phyloP scores from a whole-genome alignment of 2,329 filamentous ascomycete species.

The Diaporthe sp. region DNA sequence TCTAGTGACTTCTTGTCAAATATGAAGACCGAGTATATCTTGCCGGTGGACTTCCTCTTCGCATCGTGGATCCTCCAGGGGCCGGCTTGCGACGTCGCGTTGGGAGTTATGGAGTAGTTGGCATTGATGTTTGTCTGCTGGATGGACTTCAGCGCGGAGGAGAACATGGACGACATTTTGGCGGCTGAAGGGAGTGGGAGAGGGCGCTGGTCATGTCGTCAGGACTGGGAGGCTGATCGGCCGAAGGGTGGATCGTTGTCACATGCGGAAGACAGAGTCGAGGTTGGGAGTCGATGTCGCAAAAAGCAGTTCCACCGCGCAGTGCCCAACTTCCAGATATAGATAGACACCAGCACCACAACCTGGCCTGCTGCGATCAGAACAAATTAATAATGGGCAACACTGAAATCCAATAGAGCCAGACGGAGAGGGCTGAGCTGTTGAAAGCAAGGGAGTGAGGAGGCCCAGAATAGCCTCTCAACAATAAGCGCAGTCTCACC shows the following conservation, averaged over 20 bases:
- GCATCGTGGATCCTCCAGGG: conserved; percentile 98
- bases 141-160: conserved; percentile 93
- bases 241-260: conserved; percentile 34
- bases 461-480: neutral
- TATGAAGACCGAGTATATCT: conserved; percentile 90
- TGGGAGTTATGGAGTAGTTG: conserved; percentile 87
- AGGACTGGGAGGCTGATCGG: conserved; percentile 34
- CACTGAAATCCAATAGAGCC: neutral
- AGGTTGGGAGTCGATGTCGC: conserved; percentile 25
- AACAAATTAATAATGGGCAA: neutral
- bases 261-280: conserved; percentile 34
- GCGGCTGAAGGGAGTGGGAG: conserved; percentile 49
- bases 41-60: conserved; percentile 95
- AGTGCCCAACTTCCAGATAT: conserved; percentile 19
- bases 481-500: conserved; percentile 19
- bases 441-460: conserved; percentile 6
- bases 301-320: conserved; percentile 1
- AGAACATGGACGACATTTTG: conserved; percentile 77
- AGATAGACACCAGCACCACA: conserved; percentile 13
- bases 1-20: conserved; percentile 93
- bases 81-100: conserved; percentile 83
- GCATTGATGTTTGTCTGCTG: conserved; percentile 89
- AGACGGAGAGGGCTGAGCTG: neutral
- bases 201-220: conserved; percentile 38
- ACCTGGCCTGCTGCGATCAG: conserved; percentile 7